Conservation (phyloP, 1,284 basidiomycete genomes). For the Mycena citricolor region DNA sequence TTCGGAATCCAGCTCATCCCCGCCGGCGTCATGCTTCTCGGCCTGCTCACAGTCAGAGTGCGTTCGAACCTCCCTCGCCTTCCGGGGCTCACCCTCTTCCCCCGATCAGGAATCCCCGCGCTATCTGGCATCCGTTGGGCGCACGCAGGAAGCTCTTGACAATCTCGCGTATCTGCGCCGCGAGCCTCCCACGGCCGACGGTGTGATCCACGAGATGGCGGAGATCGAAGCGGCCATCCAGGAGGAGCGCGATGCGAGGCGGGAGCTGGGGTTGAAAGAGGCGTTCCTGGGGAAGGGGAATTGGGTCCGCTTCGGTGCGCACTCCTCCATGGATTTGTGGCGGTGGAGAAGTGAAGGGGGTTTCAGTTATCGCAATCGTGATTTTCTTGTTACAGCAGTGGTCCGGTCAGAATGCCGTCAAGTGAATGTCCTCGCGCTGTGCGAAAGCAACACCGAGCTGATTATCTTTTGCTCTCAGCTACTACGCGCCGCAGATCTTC, state of each 20-base stretch:
- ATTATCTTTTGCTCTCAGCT: slow-evolving; percentile 59
- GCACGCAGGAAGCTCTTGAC: slow-evolving; percentile 46
- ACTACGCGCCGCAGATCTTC: slow-evolving; percentile 79
- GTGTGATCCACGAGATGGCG: slow-evolving; percentile 55
- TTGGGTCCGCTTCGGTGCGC: slow-evolving; percentile 53
- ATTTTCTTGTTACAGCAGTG: slow-evolving; percentile 74
- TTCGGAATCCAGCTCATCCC: slow-evolving; percentile 79
- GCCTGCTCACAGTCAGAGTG: slow-evolving; percentile 68
- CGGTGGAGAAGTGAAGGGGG: too few species aligned
- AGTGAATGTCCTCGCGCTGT: slow-evolving; percentile 43
- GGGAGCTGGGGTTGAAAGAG: slow-evolving; percentile 59
- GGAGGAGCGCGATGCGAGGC: slow-evolving; percentile 60
- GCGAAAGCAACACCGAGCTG: slow-evolving; percentile 48
- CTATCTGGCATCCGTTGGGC: slow-evolving; percentile 59
- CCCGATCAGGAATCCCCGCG: slow-evolving; percentile 60
- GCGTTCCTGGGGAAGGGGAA: slow-evolving; percentile 77
- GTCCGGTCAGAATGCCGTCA: slow-evolving; percentile 72
- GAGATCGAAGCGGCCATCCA: slow-evolving; percentile 68
- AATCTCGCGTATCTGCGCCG: slow-evolving; percentile 62
- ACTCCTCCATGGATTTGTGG: not conserved
- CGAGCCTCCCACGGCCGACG: slow-evolving; percentile 44
- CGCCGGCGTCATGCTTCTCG: slow-evolving; percentile 73
- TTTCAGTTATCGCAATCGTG: slow-evolving; percentile 61
- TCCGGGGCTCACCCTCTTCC: slow-evolving; percentile 25
- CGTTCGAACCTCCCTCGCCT: too few species aligned